These are phyloP conservation scores for Elaeis oleifera DNA, from an alignment of 202 grass and related monocot genomes.

Conservation along the genomic window DNA sequence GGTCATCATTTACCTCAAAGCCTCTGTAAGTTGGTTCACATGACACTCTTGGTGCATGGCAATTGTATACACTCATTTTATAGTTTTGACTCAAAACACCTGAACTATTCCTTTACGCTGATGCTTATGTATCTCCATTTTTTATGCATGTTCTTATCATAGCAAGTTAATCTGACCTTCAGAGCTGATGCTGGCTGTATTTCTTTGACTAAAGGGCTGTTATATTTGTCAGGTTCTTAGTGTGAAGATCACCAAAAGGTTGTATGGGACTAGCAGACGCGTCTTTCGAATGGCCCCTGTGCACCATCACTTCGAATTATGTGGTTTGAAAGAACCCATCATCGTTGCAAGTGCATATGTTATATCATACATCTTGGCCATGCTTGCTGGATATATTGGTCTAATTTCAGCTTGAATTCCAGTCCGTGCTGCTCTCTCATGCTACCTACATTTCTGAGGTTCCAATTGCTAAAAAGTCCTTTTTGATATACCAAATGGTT, in stretches of 20 bases:
- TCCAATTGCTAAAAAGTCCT: too few relatives aligned
- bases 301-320: slow-evolving; percentile 51
- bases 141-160: too few relatives aligned
- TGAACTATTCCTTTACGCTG: too few relatives aligned
- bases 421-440: too few relatives aligned
- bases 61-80: too few relatives aligned
- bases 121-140: too few relatives aligned
- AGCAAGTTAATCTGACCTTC: not conserved
- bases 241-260: slow-evolving; percentile 26
- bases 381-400: slow-evolving; percentile 68
- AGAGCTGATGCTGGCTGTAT: not conserved
- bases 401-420: slow-evolving; percentile 54
- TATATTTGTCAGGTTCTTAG: slow-evolving; percentile 36
- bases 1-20: too few relatives aligned
- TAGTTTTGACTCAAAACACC: too few relatives aligned
- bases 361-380: slow-evolving; percentile 56
- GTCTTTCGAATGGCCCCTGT: slow-evolving; percentile 20
- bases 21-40: too few relatives aligned
- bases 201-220: not conserved
- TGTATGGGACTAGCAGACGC: slow-evolving; percentile 26
- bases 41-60: too few relatives aligned
- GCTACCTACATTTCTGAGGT: too few relatives aligned
- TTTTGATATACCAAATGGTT: too few relatives aligned
- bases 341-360: slow-evolving; percentile 70
- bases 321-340: slow-evolving; percentile 60